These are phyloP conservation scores for Castanea mollissima DNA, from an alignment of 306 rosid species.

Conservation along the genomic window DNA sequence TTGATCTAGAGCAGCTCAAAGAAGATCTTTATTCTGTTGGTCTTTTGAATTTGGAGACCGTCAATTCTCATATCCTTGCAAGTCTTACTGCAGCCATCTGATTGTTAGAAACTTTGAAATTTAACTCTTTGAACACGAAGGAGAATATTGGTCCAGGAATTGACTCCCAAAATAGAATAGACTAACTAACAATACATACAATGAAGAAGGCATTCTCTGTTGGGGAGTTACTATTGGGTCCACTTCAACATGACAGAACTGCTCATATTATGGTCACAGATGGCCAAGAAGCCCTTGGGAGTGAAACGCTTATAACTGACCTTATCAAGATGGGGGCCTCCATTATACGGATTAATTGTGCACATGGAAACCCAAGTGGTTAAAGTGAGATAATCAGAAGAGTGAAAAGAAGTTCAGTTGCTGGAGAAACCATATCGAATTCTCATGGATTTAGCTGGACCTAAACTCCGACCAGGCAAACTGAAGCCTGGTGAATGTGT, in stretches of 20 bases:
- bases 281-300: neutral
- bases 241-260: constrained; percentile 2
- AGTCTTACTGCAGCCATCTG: neutral
- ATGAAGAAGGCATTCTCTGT: neutral
- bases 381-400: neutral
- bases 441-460: constrained; percentile 20
- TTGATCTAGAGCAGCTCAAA: neutral
- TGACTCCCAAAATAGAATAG: neutral
- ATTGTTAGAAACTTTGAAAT: neutral
- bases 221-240: neutral
- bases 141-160: neutral
- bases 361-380: neutral
- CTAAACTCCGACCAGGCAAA: constrained; percentile 10
- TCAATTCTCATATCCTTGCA: neutral
- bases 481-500: constrained; percentile 12
- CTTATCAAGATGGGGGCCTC: neutral
- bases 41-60: neutral
- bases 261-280: constrained; percentile 1
- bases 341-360: constrained; percentile 2
- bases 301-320: constrained; percentile 1
- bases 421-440: constrained; percentile 6
- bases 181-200: neutral
- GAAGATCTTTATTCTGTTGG: neutral
- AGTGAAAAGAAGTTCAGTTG: constrained; percentile 2
- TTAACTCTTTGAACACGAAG: no score